Base-by-base conservation (phyloP, 192 early-diverging fungal genomes). In the Rhizoclosmatium globosum region DNA sequence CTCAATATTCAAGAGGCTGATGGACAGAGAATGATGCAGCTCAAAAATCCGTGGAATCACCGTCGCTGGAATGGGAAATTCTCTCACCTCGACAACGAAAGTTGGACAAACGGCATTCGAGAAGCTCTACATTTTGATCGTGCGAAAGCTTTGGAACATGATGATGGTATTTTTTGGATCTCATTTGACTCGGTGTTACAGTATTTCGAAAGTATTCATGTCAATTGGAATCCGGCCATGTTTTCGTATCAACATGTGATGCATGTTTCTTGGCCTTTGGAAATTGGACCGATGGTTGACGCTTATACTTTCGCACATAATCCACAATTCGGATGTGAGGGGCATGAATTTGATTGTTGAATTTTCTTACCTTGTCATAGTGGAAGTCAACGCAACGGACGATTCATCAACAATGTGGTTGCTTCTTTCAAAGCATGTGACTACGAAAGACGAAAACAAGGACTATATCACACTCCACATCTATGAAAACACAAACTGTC, bases 21-120 rank as follows among this genome's bases (percentile, higher is more conserved):
- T 23, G 94, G 92, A 1, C 59, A 84, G n/a, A 81, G 92, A 21
- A 82, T 97, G 67, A 74, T 97, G 38, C 89, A 93, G 80, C 21
- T 85, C 67, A 95, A 96, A 81, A 97, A 97, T 77, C 96, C 96
- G 3, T 97, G 96, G 96, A 94, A 93, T 85, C 91, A 92, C 74
- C 86, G 92, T 85, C 85, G 95, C 13, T 97, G 95, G 95, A 93
- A 88, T 44, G 95, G 95, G 42, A 62, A 80, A 38, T 83, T 67
- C 71, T 83, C 82, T 15, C 82, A 73, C 41, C 31, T 73, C 3
- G 82, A 83, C 64, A 4, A 72, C 6, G 39, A 21, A 3, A 70
- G 77, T 53, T 97, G 95, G 95, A 94, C 94, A 1, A 82, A 87
- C 3, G 87, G 91, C 15, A 79, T 95, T 53, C 93, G 84, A 81